Conservation (phyloP, 352 stramenopile species). For the Phytophthora vignae region DNA sequence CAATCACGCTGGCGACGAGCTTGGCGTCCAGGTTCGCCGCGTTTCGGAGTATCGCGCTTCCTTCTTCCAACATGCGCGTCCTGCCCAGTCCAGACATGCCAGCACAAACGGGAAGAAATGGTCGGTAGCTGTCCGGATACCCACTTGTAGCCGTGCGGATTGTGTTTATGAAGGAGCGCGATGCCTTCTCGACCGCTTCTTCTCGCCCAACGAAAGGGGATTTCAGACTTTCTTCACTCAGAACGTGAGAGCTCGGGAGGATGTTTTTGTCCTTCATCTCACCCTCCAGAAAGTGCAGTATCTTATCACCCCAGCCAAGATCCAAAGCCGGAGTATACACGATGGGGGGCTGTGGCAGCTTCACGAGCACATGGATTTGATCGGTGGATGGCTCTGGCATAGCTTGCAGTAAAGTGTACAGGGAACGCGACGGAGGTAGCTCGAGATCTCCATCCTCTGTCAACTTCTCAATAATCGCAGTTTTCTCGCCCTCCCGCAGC, state of each 20-base stretch:
- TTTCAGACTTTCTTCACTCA: neutral
- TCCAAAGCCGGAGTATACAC: neutral
- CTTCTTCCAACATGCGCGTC: neutral
- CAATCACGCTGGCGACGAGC: slow-evolving; percentile 24
- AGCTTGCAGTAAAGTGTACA: neutral
- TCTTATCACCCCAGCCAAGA: neutral
- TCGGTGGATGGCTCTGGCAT: neutral
- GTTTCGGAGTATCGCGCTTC: neutral
- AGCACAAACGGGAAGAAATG: neutral
- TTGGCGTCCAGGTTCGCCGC: neutral
- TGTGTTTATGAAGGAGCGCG: neutral
- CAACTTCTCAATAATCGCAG: neutral
- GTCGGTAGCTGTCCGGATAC: neutral
- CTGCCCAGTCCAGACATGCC: neutral
- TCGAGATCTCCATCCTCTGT: neutral
- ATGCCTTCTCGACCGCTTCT: neutral
- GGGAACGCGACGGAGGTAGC: neutral
- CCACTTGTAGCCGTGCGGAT: neutral
- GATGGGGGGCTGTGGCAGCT: neutral
- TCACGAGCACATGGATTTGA: neutral
- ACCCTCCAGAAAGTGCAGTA: neutral
- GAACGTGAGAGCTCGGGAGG: neutral
- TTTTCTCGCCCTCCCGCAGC: neutral
- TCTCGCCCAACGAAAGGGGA: neutral
- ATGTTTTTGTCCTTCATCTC: neutral